A percentile compares a stretch with the other conserved stretches of the same genome.
Conservation (phyloP, 805 yeast species). For the Candida saitoana region DNA sequence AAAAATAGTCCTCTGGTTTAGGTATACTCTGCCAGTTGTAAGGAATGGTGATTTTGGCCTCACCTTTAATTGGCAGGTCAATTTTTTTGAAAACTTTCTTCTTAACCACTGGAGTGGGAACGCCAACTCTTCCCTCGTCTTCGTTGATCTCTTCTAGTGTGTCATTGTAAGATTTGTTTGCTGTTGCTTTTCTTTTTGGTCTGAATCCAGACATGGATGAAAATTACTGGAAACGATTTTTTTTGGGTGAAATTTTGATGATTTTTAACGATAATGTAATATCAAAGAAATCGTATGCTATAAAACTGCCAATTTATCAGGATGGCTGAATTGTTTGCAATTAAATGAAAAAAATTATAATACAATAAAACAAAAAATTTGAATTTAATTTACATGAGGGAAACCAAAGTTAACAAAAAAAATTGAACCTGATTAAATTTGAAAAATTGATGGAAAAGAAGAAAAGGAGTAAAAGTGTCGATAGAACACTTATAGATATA, state of each 20-base stretch:
- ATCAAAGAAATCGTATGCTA: no score
- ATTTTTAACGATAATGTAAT: background rate
- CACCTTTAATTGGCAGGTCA: constrained; percentile 2
- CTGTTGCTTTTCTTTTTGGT: constrained; percentile 36
- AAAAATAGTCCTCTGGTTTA: constrained; percentile 34
- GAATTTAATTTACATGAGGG: background rate
- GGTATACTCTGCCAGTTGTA: constrained; percentile 51
- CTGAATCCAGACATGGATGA: constrained; percentile 20
- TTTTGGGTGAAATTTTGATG: background rate
- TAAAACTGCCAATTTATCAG: no score
- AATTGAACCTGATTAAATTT: no score
- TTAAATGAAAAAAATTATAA: no score
- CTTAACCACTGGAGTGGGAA: constrained; percentile 1
- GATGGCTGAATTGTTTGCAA: no score
- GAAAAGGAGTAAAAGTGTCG: no score
- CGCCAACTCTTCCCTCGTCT: constrained; percentile 14
- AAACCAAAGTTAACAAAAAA: background rate
- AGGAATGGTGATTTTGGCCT: constrained; percentile 23
- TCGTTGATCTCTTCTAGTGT: constrained; percentile 23
- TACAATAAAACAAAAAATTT: no score
- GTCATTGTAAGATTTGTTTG: constrained; percentile 33
- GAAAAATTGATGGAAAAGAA: no score
- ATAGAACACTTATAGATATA: no score
- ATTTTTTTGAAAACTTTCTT: constrained; percentile 6
- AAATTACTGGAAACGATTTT: no score